Conservation (phyloP, 148 eudicot species). For the Chenopodium album region DNA sequence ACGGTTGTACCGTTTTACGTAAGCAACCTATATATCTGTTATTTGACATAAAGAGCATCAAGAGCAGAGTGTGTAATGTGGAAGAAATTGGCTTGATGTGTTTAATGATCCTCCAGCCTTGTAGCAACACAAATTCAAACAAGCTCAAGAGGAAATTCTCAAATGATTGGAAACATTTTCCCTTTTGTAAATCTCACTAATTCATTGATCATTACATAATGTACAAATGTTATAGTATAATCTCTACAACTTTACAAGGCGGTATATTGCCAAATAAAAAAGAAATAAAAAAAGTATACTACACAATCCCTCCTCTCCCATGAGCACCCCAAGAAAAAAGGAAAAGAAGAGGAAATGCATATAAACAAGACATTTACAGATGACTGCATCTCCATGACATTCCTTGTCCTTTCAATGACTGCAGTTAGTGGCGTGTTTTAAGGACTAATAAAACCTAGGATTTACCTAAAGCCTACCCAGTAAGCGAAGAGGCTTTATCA, state of each 20-base stretch:
- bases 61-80: no score
- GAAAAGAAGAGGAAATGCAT: background rate
- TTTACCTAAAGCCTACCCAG: conserved; percentile 21
- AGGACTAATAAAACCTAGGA: background rate
- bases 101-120: no score
- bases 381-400: background rate
- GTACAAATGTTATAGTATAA: background rate
- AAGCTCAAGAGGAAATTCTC: background rate
- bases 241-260: background rate
- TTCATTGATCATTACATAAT: background rate
- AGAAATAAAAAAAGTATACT: background rate
- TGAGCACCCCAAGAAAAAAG: background rate
- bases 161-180: background rate
- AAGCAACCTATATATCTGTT: no score
- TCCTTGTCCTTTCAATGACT: background rate
- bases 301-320: background rate
- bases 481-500: conserved; percentile 48
- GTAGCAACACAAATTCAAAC: no score
- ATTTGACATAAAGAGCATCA: no score
- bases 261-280: background rate
- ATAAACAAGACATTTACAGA: background rate
- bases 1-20: no score
- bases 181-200: background rate
- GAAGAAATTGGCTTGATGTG: no score
- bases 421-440: background rate